phyloP scores from a whole-genome alignment of 139 green algal species.

The Chlorella sorokiniana region DNA sequence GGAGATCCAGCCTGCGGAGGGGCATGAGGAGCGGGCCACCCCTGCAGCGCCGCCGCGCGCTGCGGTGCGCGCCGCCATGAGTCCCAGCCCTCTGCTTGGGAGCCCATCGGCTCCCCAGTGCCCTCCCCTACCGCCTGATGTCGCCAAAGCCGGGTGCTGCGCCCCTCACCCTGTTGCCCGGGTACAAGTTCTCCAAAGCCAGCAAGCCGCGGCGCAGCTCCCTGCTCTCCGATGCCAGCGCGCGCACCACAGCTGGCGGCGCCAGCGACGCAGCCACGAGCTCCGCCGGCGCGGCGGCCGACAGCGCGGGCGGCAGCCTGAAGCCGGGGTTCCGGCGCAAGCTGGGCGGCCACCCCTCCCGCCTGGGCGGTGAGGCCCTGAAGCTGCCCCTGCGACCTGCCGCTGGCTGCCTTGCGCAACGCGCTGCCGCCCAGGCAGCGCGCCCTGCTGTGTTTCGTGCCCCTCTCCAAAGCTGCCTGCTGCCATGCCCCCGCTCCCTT shows the following conservation, averaged over 20 bases:
- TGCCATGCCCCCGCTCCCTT: not conserved
- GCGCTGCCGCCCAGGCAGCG: too few species aligned
- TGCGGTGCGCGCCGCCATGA: not conserved
- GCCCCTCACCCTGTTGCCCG: slow-evolving; percentile 3
- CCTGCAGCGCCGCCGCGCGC: not conserved
- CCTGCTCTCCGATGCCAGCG: not conserved
- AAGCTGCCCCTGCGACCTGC: not conserved
- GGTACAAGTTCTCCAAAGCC: slow-evolving; percentile 3
- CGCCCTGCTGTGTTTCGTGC: too few species aligned
- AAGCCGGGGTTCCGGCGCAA: slow-evolving; percentile 22
- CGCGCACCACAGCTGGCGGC: not conserved
- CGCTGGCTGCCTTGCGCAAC: not conserved
- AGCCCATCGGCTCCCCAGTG: slow-evolving; percentile 7
- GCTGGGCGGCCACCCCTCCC: slow-evolving; percentile 11
- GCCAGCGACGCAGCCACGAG: not conserved
- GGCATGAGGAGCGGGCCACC: not conserved
- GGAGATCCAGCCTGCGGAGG: not conserved
- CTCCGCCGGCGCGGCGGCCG: not conserved
- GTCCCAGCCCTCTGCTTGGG: not conserved
- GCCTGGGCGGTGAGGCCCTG: slow-evolving; percentile 23
- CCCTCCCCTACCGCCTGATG: slow-evolving; percentile 22
- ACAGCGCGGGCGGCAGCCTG: not conserved
- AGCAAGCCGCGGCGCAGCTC: not conserved
- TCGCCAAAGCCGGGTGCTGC: slow-evolving; percentile 15
- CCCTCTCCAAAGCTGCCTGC: too few species aligned